Evolutionary conservation across 2,329 filamentous ascomycete genomes (phyloP).

Genomic region (Metarhizium album): DNA sequence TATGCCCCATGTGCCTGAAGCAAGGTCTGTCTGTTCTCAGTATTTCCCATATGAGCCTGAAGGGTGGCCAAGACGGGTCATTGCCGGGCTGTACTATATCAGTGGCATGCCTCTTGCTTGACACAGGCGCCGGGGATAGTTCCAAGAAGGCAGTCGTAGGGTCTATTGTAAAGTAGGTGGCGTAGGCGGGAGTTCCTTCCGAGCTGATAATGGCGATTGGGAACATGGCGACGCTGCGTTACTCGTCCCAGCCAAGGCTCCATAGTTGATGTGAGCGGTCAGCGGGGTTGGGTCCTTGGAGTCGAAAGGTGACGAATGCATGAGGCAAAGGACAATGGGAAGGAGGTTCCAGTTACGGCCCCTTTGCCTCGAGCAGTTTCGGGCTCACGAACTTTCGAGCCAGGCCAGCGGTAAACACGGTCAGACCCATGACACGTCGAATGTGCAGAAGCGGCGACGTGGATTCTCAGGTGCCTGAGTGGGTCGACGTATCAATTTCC

Average conservation of each 20-base stretch:
- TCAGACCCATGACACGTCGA: constrained; percentile 8
- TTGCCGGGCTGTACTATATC: not conserved
- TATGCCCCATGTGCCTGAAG: not conserved
- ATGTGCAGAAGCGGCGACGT: constrained; percentile 9
- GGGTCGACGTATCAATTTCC: constrained; percentile 6
- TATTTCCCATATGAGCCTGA: not conserved
- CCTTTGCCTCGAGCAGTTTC: not conserved
- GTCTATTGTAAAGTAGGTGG: not conserved
- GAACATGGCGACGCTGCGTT: not conserved
- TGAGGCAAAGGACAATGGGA: not conserved
- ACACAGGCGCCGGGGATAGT: not conserved
- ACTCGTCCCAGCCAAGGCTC: not conserved
- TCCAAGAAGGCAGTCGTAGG: not conserved
- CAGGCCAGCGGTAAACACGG: constrained; percentile 4
- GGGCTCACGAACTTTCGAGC: not conserved
- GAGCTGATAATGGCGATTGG: not conserved
- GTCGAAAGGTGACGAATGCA: not conserved
- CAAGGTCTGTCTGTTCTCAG: not conserved
- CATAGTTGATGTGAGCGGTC: constrained; percentile 2
- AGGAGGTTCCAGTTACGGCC: not conserved
- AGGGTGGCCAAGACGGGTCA: not conserved
- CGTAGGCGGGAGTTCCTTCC: not conserved
- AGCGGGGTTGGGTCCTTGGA: not conserved
- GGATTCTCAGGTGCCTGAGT: constrained; percentile 8
- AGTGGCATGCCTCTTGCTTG: constrained; percentile 1